Conservation (phyloP, 2,329 filamentous ascomycete genomes). For the Didymella pomorum region DNA sequence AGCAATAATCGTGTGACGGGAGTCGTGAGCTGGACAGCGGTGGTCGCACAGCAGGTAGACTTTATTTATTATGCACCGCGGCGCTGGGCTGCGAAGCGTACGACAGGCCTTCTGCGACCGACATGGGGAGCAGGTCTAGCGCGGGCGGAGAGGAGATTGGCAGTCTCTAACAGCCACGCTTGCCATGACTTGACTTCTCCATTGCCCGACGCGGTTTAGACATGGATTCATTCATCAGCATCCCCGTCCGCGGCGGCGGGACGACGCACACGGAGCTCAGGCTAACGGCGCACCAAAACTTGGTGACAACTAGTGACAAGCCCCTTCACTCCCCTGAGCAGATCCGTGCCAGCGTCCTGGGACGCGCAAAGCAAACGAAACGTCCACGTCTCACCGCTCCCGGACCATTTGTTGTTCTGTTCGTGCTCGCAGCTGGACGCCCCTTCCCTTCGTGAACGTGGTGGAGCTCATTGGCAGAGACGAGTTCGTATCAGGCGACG, state of each 20-base stretch:
- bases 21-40: slow-evolving; percentile 22
- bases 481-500: slow-evolving; percentile 22
- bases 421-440: slow-evolving; percentile 19
- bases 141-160: slow-evolving; percentile 32
- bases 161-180: slow-evolving; percentile 21
- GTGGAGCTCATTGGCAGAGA: slow-evolving; percentile 33
- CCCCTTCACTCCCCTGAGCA: slow-evolving; percentile 35
- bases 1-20: slow-evolving; percentile 22
- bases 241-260: slow-evolving; percentile 44
- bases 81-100: slow-evolving; percentile 41
- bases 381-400: slow-evolving; percentile 34
- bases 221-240: slow-evolving; percentile 30
- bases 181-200: slow-evolving; percentile 16
- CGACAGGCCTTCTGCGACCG: slow-evolving; percentile 15
- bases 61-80: slow-evolving; percentile 41
- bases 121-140: slow-evolving; percentile 35
- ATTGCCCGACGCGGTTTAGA: slow-evolving; percentile 29
- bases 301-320: slow-evolving; percentile 30
- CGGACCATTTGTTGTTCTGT: slow-evolving; percentile 15
- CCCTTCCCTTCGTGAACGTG: slow-evolving; percentile 24
- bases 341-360: slow-evolving; percentile 42
- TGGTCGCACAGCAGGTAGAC: slow-evolving; percentile 29
- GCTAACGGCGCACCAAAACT: slow-evolving; percentile 38
- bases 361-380: slow-evolving; percentile 24
- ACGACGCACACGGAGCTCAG: slow-evolving; percentile 42